phyloP scores from a whole-genome alignment of 108 stramenopile species.

The Nitzschia sp. region DNA sequence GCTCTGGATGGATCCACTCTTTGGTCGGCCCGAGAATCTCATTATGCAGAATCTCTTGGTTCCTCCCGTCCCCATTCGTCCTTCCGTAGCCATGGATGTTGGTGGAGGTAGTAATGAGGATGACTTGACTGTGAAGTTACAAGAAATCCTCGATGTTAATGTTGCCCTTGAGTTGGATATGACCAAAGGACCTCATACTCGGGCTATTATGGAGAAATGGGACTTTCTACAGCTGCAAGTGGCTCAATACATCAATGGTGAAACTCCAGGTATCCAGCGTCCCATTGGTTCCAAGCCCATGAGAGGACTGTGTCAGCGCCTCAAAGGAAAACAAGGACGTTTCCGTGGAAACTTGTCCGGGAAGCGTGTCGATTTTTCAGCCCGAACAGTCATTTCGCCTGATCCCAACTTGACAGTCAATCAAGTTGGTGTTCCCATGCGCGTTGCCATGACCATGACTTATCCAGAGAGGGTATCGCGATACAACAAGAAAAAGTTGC shows the following conservation, averaged over 20 bases:
- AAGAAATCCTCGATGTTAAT: slow-evolving; percentile 97
- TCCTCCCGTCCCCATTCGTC: slow-evolving; percentile 99
- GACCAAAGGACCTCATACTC: slow-evolving; percentile 82
- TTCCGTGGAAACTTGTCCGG: slow-evolving; percentile 98
- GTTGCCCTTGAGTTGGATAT: slow-evolving; percentile 85
- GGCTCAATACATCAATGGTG: slow-evolving; percentile 95
- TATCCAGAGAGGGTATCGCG: slow-evolving; percentile 93
- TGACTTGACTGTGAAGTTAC: slow-evolving; percentile 97
- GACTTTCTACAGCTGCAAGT: slow-evolving; percentile 96
- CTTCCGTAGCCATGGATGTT: slow-evolving; percentile 96
- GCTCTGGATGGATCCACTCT: slow-evolving; percentile 86
- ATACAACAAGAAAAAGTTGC: slow-evolving; percentile 94
- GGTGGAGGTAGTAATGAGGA: slow-evolving; percentile 97
- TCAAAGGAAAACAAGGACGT: slow-evolving; percentile 96
- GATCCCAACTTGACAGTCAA: slow-evolving; percentile 94
- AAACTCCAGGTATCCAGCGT: slow-evolving; percentile 89
- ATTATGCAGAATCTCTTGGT: slow-evolving; percentile 90
- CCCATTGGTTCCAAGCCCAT: slow-evolving; percentile 92
- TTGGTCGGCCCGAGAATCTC: slow-evolving; percentile 95
- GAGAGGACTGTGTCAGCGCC: slow-evolving; percentile 93
- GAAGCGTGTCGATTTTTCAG: slow-evolving; percentile 98
- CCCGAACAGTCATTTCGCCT: slow-evolving; percentile 97
- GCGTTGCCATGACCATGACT: slow-evolving; percentile 94
- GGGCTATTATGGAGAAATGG: slow-evolving; percentile 96
- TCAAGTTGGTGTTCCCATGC: slow-evolving; percentile 96